Base-by-base conservation (phyloP, 148 eudicot species). In the Oxyria digyna region DNA sequence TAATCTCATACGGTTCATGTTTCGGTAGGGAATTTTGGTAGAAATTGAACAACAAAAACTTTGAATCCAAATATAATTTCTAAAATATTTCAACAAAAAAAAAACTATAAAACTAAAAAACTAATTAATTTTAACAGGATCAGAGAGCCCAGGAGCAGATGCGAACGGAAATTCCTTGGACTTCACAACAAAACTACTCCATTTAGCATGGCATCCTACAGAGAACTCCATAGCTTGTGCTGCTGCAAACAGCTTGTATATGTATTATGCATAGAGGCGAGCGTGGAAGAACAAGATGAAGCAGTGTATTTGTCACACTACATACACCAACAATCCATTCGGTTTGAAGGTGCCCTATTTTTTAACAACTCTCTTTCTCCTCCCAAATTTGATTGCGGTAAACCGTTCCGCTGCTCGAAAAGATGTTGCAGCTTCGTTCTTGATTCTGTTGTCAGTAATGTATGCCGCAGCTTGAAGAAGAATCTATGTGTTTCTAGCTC, bases 201-300 rank as follows among this genome's bases (percentile, higher is more conserved):
- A 91, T 76, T 76, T 91, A 74, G 96, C 97, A 43, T 91, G 97
- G 97, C 97, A 91, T 77, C 97, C 97, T 27, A 76, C 84, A 14
- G 92, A 88, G 74, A 91, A 91, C 72, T 84, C 88, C n/a, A 85
- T 91, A 26, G 97, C 96, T 31, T 91, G 97, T 85, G 96, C 96
- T 50, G 92, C 96, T 69, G 97, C 88, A 75, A 91, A 87, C 80
- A 91, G 97, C 81, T 79, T 91, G 90, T 91, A 86, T 85, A 91
- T 91, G 97, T 91, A 91, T 67, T 88, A 91, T 77, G 97, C 96
- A 48, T 91, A 78, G 63, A 81, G 32, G 75, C 8, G 38, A 35
- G 38, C 38, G 3, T 35, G 38, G 38, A 35, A 35, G n/a, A n/a
- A n/a, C n/a, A n/a, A n/a, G n/a, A n/a, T n/a, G n/a, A n/a, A n/a